Percentiles rank a stretch among this genome's conserved stretches.
Conservation (phyloP, 352 stramenopile species). For the Pythium vanterpoolii region DNA sequence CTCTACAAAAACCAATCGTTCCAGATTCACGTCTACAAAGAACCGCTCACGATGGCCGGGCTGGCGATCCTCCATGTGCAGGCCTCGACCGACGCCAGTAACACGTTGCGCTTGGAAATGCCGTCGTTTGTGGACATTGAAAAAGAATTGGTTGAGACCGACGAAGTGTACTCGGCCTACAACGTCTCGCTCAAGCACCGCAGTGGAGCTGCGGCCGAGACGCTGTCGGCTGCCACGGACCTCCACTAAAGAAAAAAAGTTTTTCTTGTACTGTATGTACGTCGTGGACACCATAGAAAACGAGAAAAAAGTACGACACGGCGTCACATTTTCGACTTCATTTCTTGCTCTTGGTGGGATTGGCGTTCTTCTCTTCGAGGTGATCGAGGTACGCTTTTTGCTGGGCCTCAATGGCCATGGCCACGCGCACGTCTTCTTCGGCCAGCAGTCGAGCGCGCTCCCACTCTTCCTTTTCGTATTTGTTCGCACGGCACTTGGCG, state of each 20-base stretch:
- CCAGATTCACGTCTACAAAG: constrained; percentile 87
- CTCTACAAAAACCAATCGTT: constrained; percentile 86
- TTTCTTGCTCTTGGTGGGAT: constrained; percentile 61
- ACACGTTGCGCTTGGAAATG: constrained; percentile 43
- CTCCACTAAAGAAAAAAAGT: neutral
- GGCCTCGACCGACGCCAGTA: constrained; percentile 54
- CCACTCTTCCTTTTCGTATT: constrained; percentile 48
- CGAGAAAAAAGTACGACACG: neutral
- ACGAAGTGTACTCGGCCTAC: constrained; percentile 76
- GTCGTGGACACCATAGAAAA: neutral
- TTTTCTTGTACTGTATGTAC: neutral
- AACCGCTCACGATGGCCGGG: constrained; percentile 52
- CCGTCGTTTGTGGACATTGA: constrained; percentile 73
- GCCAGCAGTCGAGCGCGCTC: constrained; percentile 35
- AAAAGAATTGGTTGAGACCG: constrained; percentile 48
- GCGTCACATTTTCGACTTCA: constrained; percentile 21
- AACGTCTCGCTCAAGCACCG: constrained; percentile 69
- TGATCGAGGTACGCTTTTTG: constrained; percentile 53
- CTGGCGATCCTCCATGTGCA: constrained; percentile 77
- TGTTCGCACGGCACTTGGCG: constrained; percentile 39
- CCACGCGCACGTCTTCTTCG: constrained; percentile 42
- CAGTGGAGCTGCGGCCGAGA: neutral
- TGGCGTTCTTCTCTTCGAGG: constrained; percentile 51
- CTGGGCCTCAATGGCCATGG: constrained; percentile 48
- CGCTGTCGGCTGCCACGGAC: neutral